Base-by-base conservation (phyloP, 2,329 filamentous ascomycete species). In the Didymella glomerata region DNA sequence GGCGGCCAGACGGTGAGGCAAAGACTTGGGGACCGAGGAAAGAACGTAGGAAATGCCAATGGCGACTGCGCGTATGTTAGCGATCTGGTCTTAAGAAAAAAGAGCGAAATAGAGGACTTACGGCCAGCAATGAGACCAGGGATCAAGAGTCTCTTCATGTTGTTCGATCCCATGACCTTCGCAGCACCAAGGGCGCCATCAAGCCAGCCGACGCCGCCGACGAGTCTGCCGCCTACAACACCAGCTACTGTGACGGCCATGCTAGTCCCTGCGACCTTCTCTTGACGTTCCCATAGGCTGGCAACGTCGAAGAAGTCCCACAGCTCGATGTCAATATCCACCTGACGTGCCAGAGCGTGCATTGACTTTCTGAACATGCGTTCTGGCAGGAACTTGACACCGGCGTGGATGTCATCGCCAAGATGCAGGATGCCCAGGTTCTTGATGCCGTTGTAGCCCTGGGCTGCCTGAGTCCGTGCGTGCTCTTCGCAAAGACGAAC, bases 191-290 rank as follows among this genome's bases (percentile, higher is more conserved):
- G 78, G 1, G 91, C 90, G 63, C 94, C 91, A 74, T 98, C 94
- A 67, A 97, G 81, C 93, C 94, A 98, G 49, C 90, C 89, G 67
- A 90, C 88, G 62, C 93, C 90, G 60, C 93, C 92, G 38, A 99
- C 81, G 71, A 95, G 84, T 47, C 92, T 86, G 48, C 90, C 87
- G 56, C 94, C 92, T 4, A 98, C 83, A 2, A 96, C 92, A 56
- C 92, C 93, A 10, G 91, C 91, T 34, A 97, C 86, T 1, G 95
- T 99, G 72, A 99, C 84, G 6, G 94, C 95, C 90, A 99, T 93
- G 64, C 95, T 91, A 3, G 93, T 96, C 38, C 94, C 92, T 6
- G 94, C 93, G 55, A 96, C 84, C 83, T 98, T 99, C 78, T 99
- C 95, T 76, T 98, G 94, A 53, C 88, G 86, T 72, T 97, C 92